A percentile compares a stretch with the other conserved stretches of the same genome.
Conservation (phyloP, 1,139 yeast genomes). For the Arxiozyma telluris region DNA sequence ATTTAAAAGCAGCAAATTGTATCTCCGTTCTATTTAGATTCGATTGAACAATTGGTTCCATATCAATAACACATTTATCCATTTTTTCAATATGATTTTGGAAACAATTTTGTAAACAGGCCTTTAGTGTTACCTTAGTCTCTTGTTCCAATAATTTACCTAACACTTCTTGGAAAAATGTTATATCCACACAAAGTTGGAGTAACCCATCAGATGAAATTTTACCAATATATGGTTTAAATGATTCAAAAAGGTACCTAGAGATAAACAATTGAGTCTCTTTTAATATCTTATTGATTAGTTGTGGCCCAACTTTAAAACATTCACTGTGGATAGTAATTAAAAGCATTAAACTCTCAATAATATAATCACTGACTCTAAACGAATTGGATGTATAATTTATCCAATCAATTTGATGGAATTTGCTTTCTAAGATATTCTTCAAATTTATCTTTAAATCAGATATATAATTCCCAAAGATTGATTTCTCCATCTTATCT, state of each 20-base stretch:
- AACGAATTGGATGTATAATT: constrained; percentile 32
- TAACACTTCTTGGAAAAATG: constrained; percentile 31
- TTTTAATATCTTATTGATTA: constrained; percentile 37
- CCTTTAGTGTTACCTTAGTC: constrained; percentile 25
- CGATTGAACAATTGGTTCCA: constrained; percentile 27
- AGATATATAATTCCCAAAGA: constrained; percentile 43
- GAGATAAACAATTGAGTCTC: constrained; percentile 42
- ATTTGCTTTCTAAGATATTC: constrained; percentile 40
- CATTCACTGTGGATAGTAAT: constrained; percentile 48
- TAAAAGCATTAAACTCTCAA: constrained; percentile 43
- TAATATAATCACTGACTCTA: constrained; percentile 40
- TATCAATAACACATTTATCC: constrained; percentile 26
- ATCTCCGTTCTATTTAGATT: constrained; percentile 26
- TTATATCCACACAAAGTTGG: constrained; percentile 34
- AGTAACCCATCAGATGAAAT: constrained; percentile 31
- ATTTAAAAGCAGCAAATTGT: constrained; percentile 30
- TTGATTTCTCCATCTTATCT: constrained; percentile 42
- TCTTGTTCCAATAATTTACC: constrained; percentile 26
- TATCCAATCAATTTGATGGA: constrained; percentile 41
- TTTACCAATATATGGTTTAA: constrained; percentile 34
- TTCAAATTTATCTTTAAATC: constrained; percentile 43
- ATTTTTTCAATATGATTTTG: constrained; percentile 25
- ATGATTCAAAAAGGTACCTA: constrained; percentile 35
- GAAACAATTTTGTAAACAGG: constrained; percentile 29
- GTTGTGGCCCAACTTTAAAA: constrained; percentile 38